phyloP scores from a whole-genome alignment of 2,329 filamentous ascomycete genomes.

The Aspergillus caelatus region DNA sequence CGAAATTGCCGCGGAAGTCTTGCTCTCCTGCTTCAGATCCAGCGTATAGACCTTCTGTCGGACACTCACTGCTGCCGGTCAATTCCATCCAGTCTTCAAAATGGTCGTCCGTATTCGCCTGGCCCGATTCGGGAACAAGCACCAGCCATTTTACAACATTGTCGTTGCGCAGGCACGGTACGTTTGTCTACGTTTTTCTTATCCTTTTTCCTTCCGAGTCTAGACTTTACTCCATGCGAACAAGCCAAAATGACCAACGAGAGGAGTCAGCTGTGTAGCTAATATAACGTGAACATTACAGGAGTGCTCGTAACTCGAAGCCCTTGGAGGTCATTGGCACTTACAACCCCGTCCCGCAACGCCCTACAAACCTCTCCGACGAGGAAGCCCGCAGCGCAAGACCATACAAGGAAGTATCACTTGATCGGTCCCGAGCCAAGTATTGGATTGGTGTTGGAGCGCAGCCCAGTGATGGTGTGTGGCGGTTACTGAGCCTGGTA shows the following conservation, averaged over 20 bases:
- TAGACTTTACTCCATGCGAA: neutral
- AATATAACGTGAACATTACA: conserved; percentile 37
- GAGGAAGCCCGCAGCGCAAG: conserved; percentile 57
- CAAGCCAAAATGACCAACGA: neutral
- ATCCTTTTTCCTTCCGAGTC: neutral
- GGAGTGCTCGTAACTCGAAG: conserved; percentile 81
- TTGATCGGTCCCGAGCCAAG: conserved; percentile 77
- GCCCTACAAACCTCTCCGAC: conserved; percentile 52
- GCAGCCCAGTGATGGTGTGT: conserved; percentile 87
- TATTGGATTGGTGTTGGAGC: conserved; percentile 98
- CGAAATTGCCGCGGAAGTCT: conserved; percentile 33
- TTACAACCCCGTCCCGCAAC: conserved; percentile 63
- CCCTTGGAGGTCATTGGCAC: conserved; percentile 88
- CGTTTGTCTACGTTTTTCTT: conserved; percentile 25
- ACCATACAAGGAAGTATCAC: conserved; percentile 86
- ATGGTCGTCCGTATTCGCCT: conserved; percentile 97
- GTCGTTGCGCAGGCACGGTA: conserved; percentile 92
- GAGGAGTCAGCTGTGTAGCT: neutral
- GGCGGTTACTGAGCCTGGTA: conserved; percentile 84
- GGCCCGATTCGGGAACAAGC: conserved; percentile 86
- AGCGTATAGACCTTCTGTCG: conserved; percentile 11
- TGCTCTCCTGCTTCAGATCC: conserved; percentile 12
- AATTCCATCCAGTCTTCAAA: conserved; percentile 29
- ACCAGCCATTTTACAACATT: conserved; percentile 96
- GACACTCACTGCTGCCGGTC: conserved; percentile 4